phyloP scores from a whole-genome alignment of 2,329 filamentous ascomycete species.

The Daldinia sp. region DNA sequence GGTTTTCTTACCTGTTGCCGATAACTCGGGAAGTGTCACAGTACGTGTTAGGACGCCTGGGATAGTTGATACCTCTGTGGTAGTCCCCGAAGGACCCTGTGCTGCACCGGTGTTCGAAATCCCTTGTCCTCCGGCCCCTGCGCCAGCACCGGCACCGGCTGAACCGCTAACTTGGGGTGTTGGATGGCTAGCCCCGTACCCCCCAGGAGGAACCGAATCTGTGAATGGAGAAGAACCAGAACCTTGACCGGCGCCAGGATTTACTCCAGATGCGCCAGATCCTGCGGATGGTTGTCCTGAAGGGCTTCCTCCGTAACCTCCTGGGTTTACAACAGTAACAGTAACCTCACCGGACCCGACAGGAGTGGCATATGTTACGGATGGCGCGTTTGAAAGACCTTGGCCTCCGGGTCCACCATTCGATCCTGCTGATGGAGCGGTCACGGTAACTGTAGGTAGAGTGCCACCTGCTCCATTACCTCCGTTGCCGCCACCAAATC shows the following conservation, averaged over 20 bases:
- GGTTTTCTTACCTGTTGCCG: constrained; percentile 30
- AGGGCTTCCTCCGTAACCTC: constrained; percentile 25
- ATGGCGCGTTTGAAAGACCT: constrained; percentile 20
- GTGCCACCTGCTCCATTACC: constrained; percentile 31
- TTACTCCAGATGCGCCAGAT: constrained; percentile 20
- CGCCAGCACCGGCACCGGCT: constrained; percentile 11
- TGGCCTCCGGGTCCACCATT: constrained; percentile 32
- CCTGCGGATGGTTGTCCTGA: constrained; percentile 13
- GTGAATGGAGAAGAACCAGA: constrained; percentile 7
- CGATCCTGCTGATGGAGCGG: constrained; percentile 31
- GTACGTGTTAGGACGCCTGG: constrained; percentile 27
- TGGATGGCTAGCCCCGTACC: constrained; percentile 38
- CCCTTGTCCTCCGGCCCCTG: constrained; percentile 20
- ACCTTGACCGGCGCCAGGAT: constrained; percentile 17
- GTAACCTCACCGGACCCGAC: constrained; percentile 27
- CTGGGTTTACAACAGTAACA: constrained; percentile 23
- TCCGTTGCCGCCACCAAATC: constrained; percentile 17
- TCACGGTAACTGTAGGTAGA: constrained; percentile 40
- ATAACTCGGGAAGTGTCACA: constrained; percentile 21
- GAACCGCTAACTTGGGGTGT: constrained; percentile 33
- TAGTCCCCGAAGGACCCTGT: constrained; percentile 8
- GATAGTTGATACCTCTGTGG: constrained; percentile 22
- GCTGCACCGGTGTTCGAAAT: constrained; percentile 1
- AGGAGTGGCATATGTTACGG: background rate
- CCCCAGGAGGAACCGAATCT: constrained; percentile 33